Evolutionary conservation across 2,329 filamentous ascomycete genomes (phyloP).

Genomic region (Annulohypoxylon truncatum): DNA sequence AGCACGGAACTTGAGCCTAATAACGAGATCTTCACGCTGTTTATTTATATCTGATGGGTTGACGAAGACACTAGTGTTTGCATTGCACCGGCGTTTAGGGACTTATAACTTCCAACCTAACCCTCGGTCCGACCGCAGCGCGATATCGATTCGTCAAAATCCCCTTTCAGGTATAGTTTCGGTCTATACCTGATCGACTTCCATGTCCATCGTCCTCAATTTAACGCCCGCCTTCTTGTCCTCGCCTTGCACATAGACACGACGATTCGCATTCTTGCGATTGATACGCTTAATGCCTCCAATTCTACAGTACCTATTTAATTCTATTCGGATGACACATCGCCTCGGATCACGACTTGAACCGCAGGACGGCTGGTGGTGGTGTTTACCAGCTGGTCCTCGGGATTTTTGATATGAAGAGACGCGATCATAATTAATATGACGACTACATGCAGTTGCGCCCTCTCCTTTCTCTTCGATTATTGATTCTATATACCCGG

Average conservation of each 20-base stretch:
- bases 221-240: conserved; percentile 29
- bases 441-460: conserved; percentile 43
- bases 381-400: conserved; percentile 21
- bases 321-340: conserved; percentile 44
- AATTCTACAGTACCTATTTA: conserved; percentile 48
- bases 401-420: conserved; percentile 39
- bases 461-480: conserved; percentile 53
- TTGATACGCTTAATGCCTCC: conserved; percentile 52
- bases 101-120: conserved; percentile 32
- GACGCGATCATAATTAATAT: conserved; percentile 45
- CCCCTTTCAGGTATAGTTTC: conserved; percentile 22
- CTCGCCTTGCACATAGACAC: conserved; percentile 48
- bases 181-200: conserved; percentile 12
- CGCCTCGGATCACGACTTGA: conserved; percentile 40
- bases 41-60: conserved; percentile 38
- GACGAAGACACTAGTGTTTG: conserved; percentile 43
- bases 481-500: conserved; percentile 57
- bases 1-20: conserved; percentile 45
- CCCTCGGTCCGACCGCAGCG: conserved; percentile 26
- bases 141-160: conserved; percentile 18
- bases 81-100: conserved; percentile 56
- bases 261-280: conserved; percentile 49
- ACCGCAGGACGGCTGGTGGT: conserved; percentile 26
- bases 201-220: conserved; percentile 11
- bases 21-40: conserved; percentile 34